Percentiles rank a stretch among this genome's conserved stretches.
Conservation (phyloP, 306 rosid species). For the Vigna unguiculata region DNA sequence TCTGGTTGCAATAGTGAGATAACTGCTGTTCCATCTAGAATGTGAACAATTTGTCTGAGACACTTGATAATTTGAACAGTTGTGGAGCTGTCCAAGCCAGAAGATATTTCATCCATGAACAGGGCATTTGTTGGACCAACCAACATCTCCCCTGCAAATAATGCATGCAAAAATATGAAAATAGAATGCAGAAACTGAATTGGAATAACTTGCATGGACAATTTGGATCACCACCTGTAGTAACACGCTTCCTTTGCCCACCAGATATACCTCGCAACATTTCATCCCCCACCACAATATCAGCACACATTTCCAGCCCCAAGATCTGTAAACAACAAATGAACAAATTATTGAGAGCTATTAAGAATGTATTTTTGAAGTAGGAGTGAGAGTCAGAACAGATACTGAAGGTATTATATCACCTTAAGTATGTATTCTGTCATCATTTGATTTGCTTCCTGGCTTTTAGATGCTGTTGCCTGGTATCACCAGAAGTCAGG, state of each 20-base stretch:
- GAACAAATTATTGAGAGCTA: background rate
- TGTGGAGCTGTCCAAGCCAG: conserved; percentile 64
- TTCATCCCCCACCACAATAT: conserved; percentile 73
- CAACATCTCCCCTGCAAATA: conserved; percentile 59
- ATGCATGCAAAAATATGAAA: background rate
- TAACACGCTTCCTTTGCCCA: conserved; percentile 63
- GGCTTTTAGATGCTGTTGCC: conserved; percentile 52
- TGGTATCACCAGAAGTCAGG: conserved; percentile 31
- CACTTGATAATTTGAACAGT: conserved; percentile 58
- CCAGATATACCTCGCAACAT: conserved; percentile 61
- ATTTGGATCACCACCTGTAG: conserved; percentile 49
- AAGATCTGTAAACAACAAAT: conserved; percentile 42
- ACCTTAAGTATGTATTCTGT: conserved; percentile 60
- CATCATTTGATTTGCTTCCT: conserved; percentile 48
- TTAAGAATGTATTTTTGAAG: background rate
- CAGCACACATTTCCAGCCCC: conserved; percentile 61
- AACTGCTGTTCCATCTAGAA: conserved; percentile 49
- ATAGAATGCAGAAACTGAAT: background rate
- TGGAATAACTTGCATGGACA: background rate
- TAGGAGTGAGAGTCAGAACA: background rate
- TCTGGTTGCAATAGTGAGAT: conserved; percentile 61
- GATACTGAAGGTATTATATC: conserved; percentile 23
- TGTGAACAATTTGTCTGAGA: conserved; percentile 49
- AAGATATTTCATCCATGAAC: conserved; percentile 65
- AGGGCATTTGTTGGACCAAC: conserved; percentile 58